These are phyloP conservation scores for Rhodotorula sp. DNA, from an alignment of 1,284 basidiomycete genomes.

Conservation along the genomic window DNA sequence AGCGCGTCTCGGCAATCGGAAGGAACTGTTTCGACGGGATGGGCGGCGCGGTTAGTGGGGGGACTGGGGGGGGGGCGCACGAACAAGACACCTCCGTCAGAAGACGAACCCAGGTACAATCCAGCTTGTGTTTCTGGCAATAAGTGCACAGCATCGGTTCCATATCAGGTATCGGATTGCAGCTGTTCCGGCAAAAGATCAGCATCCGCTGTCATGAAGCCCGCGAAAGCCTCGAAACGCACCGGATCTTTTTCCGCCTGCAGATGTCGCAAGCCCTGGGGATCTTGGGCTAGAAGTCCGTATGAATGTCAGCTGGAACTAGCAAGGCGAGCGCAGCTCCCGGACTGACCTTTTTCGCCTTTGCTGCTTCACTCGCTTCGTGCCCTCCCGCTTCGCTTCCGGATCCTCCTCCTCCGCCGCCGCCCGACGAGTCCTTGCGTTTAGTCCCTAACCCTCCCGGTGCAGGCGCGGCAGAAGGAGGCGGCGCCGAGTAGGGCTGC, in stretches of 20 bases:
- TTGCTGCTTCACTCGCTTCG: background rate
- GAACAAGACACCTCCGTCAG: background rate
- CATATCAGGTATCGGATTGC: conserved; percentile 68
- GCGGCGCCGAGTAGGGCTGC: background rate
- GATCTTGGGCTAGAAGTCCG: conserved; percentile 58
- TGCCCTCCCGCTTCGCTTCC: background rate
- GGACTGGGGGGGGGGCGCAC: no score
- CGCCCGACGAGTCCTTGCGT: background rate
- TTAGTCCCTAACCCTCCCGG: background rate
- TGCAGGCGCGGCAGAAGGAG: background rate
- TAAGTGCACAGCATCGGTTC: conserved; percentile 78
- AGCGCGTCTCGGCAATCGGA: conserved; percentile 95
- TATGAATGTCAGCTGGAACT: no score
- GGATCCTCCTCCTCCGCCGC: background rate
- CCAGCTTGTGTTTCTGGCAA: conserved; percentile 83
- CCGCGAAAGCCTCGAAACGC: conserved; percentile 34
- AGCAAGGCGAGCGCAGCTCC: background rate
- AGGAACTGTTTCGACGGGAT: conserved; percentile 59
- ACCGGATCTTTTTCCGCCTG: conserved; percentile 87
- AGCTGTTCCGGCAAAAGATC: conserved; percentile 53
- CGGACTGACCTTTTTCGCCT: background rate
- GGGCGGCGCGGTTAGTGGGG: background rate
- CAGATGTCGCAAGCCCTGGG: conserved; percentile 87
- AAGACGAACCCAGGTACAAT: conserved; percentile 66
- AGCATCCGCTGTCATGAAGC: no score